Conservation (phyloP, 225 moss, liverwort and hornwort genomes). For the Physcomitrium patens region DNA sequence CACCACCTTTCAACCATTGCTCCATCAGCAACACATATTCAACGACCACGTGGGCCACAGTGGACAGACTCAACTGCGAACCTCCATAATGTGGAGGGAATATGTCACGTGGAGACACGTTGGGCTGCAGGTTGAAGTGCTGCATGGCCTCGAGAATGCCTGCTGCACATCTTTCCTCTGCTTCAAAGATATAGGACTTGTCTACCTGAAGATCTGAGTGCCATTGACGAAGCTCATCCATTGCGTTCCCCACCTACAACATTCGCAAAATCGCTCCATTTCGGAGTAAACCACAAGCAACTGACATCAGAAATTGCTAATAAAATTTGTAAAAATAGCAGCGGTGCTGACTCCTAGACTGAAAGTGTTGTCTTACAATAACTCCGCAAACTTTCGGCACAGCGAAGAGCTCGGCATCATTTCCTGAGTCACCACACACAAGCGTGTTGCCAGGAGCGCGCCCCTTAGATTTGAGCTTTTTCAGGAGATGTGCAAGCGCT, state of each 20-base stretch:
- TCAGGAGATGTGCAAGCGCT: conserved; percentile 86
- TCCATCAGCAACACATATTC: conserved; percentile 69
- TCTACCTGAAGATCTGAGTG: conserved; percentile 66
- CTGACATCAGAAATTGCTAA: not conserved
- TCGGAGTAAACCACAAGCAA: not conserved
- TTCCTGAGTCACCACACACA: conserved; percentile 97
- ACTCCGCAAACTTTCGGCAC: conserved; percentile 88
- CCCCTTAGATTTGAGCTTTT: conserved; percentile 74
- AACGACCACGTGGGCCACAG: conserved; percentile 73
- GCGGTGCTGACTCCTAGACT: not conserved
- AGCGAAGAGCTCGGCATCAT: conserved; percentile 96
- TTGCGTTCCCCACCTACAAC: conserved; percentile 87
- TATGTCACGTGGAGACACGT: conserved; percentile 75
- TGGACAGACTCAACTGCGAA: conserved; percentile 38
- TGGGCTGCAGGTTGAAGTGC: conserved; percentile 77
- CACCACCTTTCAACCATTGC: conserved; percentile 75
- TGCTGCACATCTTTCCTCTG: conserved; percentile 89
- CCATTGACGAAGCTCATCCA: conserved; percentile 95
- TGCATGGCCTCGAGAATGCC: conserved; percentile 95
- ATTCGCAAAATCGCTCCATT: not conserved
- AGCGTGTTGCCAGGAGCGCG: conserved; percentile 74
- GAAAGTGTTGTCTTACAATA: conserved; percentile 57
- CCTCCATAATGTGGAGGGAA: conserved; percentile 31
- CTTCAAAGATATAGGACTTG: conserved; percentile 70
- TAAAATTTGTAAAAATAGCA: not conserved